These are phyloP conservation scores for Ogataea siamensis DNA, from an alignment of 805 yeast genomes.

Conservation along the genomic window DNA sequence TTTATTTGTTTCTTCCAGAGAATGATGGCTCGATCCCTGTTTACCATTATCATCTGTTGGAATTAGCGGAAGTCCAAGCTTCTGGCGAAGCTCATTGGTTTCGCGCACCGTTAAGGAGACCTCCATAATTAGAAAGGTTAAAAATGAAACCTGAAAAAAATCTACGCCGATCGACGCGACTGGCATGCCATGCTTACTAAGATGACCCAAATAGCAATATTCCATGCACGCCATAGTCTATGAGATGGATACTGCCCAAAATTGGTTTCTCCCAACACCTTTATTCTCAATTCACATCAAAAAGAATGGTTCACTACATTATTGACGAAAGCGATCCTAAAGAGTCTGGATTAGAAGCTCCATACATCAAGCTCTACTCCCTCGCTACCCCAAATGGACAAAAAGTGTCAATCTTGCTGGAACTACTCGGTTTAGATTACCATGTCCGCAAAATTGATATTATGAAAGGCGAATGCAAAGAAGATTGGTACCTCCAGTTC, in stretches of 20 bases:
- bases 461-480: slow-evolving; percentile 45
- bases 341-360: slow-evolving; percentile 34
- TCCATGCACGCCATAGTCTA: neutral
- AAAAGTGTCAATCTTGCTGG: slow-evolving; percentile 41
- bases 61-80: slow-evolving; percentile 21
- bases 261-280: neutral
- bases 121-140: slow-evolving; percentile 11
- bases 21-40: too few relatives aligned
- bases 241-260: neutral
- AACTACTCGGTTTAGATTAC: slow-evolving; percentile 42
- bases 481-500: slow-evolving; percentile 53
- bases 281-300: slow-evolving; percentile 3
- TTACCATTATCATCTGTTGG: slow-evolving; percentile 5
- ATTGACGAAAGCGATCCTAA: slow-evolving; percentile 37
- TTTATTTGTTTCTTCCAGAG: slow-evolving; percentile 25
- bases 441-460: slow-evolving; percentile 43
- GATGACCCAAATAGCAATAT: neutral
- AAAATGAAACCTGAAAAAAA: neutral
- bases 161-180: slow-evolving; percentile 10
- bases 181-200: neutral
- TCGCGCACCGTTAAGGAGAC: slow-evolving; percentile 22
- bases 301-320: slow-evolving; percentile 32
- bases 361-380: slow-evolving; percentile 43
- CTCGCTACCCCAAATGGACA: slow-evolving; percentile 46
- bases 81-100: slow-evolving; percentile 23